Percentiles rank a stretch among this genome's conserved stretches.
Evolutionary conservation across 768 basidiomycete species (phyloP).

Genomic region (Termitomyces sp.): DNA sequence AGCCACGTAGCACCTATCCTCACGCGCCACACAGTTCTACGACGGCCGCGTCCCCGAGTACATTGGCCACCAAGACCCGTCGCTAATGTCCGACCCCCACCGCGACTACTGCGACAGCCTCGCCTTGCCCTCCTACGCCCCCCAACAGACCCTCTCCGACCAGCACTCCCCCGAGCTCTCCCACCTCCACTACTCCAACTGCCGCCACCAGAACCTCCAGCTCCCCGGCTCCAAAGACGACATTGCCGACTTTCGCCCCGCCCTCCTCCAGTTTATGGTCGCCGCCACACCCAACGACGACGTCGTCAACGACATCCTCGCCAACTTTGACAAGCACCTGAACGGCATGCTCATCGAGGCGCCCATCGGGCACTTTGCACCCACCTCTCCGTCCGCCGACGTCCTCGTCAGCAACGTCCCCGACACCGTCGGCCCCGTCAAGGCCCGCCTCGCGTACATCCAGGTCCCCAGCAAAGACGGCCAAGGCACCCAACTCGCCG

Average conservation of each 20-base stretch:
- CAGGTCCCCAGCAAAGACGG: conserved; percentile 68
- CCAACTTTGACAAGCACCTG: conserved; percentile 45
- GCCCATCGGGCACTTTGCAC: conserved; percentile 41
- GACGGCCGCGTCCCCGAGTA: conserved; percentile 48
- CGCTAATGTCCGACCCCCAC: conserved; percentile 32
- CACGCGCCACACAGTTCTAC: conserved; percentile 57
- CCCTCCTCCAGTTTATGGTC: conserved; percentile 76
- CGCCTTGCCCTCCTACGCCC: conserved; percentile 19
- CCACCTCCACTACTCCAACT: conserved; percentile 53
- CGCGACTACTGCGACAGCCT: conserved; percentile 48
- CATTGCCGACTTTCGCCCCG: conserved; percentile 40
- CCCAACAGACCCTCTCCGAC: conserved; percentile 32
- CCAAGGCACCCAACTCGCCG: conserved; percentile 54
- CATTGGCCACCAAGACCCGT: conserved; percentile 23
- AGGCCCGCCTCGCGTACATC: conserved; percentile 73
- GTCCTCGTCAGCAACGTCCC: conserved; percentile 59
- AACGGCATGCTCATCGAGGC: conserved; percentile 39
- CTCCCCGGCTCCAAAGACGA: conserved; percentile 25
- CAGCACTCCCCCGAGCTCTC: conserved; percentile 25
- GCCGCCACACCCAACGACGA: conserved; percentile 56
- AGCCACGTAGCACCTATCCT: background rate
- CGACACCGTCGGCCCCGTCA: conserved; percentile 75
- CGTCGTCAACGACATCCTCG: conserved; percentile 43
- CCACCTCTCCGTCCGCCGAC: conserved; percentile 29
- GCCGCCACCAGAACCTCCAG: conserved; percentile 40